Conservation (phyloP, 2,329 filamentous ascomycete species). For the Zymoseptoria pseudotritici region DNA sequence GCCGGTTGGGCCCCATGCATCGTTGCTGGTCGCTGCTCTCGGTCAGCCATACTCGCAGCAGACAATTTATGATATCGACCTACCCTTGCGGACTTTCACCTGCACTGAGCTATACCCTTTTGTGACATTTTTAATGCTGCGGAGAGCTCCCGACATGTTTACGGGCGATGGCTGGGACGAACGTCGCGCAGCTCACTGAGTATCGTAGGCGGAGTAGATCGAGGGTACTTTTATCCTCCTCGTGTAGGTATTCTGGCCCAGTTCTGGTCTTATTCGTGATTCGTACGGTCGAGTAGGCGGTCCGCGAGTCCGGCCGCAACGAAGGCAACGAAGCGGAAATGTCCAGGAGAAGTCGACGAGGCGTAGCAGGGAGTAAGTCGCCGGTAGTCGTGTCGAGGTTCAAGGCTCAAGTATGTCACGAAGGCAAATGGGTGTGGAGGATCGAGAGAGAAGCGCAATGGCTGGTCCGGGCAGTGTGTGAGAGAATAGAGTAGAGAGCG, state of each 20-base stretch:
- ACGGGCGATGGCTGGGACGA: slow-evolving; percentile 13
- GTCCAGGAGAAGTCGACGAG: background rate
- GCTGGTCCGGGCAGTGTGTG: background rate
- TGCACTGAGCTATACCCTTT: slow-evolving; percentile 96
- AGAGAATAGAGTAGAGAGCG: background rate
- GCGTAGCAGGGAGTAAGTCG: background rate
- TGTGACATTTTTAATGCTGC: slow-evolving; percentile 98
- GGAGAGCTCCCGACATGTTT: slow-evolving; percentile 92
- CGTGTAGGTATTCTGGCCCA: background rate
- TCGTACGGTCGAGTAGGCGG: background rate
- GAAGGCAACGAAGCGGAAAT: background rate
- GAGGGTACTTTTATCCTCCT: background rate
- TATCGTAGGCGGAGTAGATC: slow-evolving; percentile 1
- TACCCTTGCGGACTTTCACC: slow-evolving; percentile 97
- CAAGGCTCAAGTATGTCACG: background rate
- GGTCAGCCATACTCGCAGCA: slow-evolving; percentile 6
- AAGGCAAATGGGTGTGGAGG: background rate
- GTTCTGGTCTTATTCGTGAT: background rate
- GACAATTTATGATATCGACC: slow-evolving; percentile 27
- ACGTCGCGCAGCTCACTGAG: slow-evolving; percentile 6
- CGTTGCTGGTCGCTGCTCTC: slow-evolving; percentile 82
- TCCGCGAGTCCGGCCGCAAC: background rate
- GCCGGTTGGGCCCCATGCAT: slow-evolving; percentile 95
- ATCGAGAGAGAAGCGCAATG: background rate
- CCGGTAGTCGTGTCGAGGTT: too few relatives aligned